Evolutionary conservation across 2,329 filamentous ascomycete genomes (phyloP), one percentile per base, ranked within the genome.

Genomic region (Colletotrichum costaricense): DNA sequence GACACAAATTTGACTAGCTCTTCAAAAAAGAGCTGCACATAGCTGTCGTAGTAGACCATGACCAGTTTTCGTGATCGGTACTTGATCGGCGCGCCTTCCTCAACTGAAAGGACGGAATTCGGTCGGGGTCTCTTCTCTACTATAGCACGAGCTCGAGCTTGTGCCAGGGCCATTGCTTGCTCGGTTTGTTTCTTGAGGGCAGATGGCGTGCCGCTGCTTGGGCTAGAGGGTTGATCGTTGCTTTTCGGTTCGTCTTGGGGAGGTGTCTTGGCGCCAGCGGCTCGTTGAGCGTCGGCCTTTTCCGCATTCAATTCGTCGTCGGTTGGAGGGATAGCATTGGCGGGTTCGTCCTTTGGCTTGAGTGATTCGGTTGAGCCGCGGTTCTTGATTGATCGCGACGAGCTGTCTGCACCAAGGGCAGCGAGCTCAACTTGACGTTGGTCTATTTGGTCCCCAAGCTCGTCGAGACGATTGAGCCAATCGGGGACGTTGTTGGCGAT

Each of bases 11-110:
- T 92, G 69, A 98, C 95, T 63, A 98, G 85, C 68, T 93, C 88
- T 78, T 97, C 95, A 76, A 98, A 95, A 52, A 93, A 91, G 63
- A 91, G 91, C 80, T 98, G 95, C 4, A 97, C 92, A 74, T 94
- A 92, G 76, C 93, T 94, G 80, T 98, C 95, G 80, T 98, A 98
- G 82, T 95, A 95, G n/a, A 98, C 93, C 54, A 97, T 92, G 59
- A 96, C 92, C 87, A 94, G 93, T 70, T 88, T 92, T 76, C 93
- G 90, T 4, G 91, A 91, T 67, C 93, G 91, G 80, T 93, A 93
- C 74, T 91, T 90, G 12, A 85, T 81, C 1, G 86, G 80, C 2
- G 83, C 80, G 12, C 81, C 82, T 46, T 89, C 87, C 49, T 84
- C 84, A 46, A 82, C 84, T 55, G 88, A 90, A 63, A 87, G 77